Evolutionary conservation across 768 basidiomycete genomes (phyloP), one percentile per base, ranked within the genome.

Genomic region (Lactarius tabidus): DNA sequence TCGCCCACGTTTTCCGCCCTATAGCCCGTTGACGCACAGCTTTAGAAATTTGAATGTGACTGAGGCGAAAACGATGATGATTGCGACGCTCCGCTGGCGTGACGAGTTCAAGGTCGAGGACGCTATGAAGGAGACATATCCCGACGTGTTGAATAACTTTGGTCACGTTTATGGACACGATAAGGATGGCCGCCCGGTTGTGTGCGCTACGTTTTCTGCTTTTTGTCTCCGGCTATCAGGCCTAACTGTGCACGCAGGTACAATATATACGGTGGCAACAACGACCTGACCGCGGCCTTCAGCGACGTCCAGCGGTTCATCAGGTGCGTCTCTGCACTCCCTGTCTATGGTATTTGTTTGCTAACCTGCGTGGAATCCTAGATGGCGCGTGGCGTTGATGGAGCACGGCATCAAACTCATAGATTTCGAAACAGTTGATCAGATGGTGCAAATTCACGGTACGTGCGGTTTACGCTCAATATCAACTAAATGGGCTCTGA

Each of bases 301-400:
- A 83, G 86, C 31, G 90, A 94, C 71, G 82, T 89, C 20, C 80
- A 85, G 59, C 81, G 86, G 41, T 93, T 94, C 75, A 79, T 93
- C 70, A 81, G 89, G 90, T 89, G 72, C 48, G 75, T 62, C 4
- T 35, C 14, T n/a, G 8, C 31, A 62, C 57, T 9, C n/a, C 31
- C 18, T 9, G 20, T 26, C 14, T 17, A n/a, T 38, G 31, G 17
- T 3, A 18, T 20, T 26, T n/a, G 10, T 58, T 3, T 55, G 43
- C 9, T 35, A 38, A 53, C 1, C 12, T 31, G 38, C 33, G 31
- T 39, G 10, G 17, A 62, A 26, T 29, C 67, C 28, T 67, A 90
- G 89, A 57, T 93, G 91, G 91, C 85, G 91, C 48, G 83, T 93
- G 54, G 83, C 84, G 33, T 80, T 92, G 58, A 90, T 91, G 83